A percentile compares a stretch with the other conserved stretches of the same genome.
Conservation (phyloP, 495 filamentous ascomycete species). For the Xylaria longipes region DNA sequence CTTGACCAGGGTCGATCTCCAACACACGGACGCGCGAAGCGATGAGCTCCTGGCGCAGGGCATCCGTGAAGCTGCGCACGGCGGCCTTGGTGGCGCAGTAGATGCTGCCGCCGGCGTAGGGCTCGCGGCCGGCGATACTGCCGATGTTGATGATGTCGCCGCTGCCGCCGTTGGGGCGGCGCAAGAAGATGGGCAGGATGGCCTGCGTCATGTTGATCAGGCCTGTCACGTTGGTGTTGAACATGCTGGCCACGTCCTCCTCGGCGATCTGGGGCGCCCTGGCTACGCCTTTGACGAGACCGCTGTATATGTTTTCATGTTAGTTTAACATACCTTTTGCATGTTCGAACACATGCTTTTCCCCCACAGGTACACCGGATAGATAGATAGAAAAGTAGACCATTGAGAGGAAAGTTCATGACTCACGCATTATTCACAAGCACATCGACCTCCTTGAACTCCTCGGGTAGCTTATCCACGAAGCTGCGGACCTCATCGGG, state of each 20-base stretch:
- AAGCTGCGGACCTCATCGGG: constrained; percentile 77
- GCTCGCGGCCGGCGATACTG: constrained; percentile 89
- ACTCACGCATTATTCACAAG: constrained; percentile 97
- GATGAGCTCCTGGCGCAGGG: constrained; percentile 87
- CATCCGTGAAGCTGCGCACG: constrained; percentile 86
- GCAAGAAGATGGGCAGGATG: constrained; percentile 82
- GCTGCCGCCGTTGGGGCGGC: constrained; percentile 74
- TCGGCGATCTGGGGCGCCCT: constrained; percentile 82
- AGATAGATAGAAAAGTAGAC: not conserved
- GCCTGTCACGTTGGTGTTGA: constrained; percentile 90
- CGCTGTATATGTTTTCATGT: constrained; percentile 52
- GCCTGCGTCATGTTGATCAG: constrained; percentile 98
- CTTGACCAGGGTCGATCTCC: constrained; percentile 94
- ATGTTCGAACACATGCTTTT: not conserved
- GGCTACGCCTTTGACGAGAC: constrained; percentile 86
- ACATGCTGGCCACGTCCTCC: constrained; percentile 87
- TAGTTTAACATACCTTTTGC: not conserved
- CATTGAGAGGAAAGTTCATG: not conserved
- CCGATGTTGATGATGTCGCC: constrained; percentile 99
- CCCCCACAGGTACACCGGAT: not conserved
- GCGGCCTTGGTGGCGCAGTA: constrained; percentile 98
- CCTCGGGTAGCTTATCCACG: constrained; percentile 74
- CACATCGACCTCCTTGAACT: constrained; percentile 86
- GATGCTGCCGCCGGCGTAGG: constrained; percentile 88
- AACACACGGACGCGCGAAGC: constrained; percentile 86